A percentile compares a stretch with the other conserved stretches of the same genome.
These are phyloP conservation scores for Diaporthe eres DNA, from an alignment of 2,329 filamentous ascomycete species.

Conservation along the genomic window DNA sequence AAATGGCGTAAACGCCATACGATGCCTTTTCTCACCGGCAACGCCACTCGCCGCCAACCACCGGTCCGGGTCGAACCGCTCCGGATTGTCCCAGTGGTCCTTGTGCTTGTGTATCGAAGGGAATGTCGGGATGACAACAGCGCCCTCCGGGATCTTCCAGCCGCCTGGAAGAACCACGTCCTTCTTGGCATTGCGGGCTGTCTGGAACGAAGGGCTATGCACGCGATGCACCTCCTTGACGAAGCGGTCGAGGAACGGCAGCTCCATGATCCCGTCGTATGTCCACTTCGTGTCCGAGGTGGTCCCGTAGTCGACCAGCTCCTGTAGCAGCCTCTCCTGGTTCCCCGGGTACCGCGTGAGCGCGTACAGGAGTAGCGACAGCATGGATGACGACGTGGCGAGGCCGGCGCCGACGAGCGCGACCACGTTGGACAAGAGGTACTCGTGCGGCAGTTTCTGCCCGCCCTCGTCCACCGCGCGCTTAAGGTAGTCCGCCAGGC, in stretches of 20 bases:
- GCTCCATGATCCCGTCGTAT: neutral
- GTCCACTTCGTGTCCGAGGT: neutral
- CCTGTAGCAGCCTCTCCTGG: conserved; percentile 5
- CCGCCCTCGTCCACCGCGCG: neutral
- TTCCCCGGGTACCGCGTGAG: neutral
- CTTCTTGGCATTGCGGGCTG: neutral
- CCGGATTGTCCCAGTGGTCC: conserved; percentile 21
- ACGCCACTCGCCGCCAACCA: neutral
- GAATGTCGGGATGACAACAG: neutral
- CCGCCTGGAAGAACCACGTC: conserved; percentile 4
- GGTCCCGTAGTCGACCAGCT: neutral
- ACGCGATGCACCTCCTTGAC: neutral
- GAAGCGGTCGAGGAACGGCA: neutral
- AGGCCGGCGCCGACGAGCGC: neutral
- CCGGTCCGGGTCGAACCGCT: conserved; percentile 15
- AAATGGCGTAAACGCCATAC: conserved; percentile 7
- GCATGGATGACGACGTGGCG: neutral
- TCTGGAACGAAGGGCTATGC: conserved; percentile 22
- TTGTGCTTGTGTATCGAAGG: neutral
- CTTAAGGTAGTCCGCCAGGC: neutral
- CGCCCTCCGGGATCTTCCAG: neutral
- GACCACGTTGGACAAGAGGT: neutral
- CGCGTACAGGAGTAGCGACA: neutral
- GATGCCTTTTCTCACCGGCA: neutral
- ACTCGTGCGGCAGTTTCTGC: neutral